Evolutionary conservation across 192 early-diverging fungal genomes (phyloP).

Genomic region (Dispira simplex): DNA sequence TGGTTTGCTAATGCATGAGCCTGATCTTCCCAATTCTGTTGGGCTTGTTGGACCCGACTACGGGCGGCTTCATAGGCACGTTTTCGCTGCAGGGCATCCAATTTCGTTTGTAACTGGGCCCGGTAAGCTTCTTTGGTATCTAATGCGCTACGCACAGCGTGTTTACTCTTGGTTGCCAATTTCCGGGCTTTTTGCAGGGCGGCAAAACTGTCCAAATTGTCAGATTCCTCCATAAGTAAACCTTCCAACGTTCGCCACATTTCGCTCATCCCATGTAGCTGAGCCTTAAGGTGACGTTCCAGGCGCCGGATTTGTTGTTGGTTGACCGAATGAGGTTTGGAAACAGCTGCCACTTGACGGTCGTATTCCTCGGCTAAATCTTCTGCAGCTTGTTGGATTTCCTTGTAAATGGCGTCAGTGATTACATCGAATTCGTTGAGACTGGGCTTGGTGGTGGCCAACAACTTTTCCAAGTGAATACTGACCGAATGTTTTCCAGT

Average conservation of each 20-base stretch:
- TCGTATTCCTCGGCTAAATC: neutral
- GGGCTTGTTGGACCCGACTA: too few species aligned
- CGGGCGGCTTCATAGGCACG: too few species aligned
- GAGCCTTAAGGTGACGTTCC: neutral
- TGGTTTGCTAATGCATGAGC: too few species aligned
- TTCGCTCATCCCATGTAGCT: slow-evolving; percentile 5
- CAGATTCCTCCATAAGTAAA: slow-evolving; percentile 6
- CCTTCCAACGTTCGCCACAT: slow-evolving; percentile 7
- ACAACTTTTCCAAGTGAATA: neutral
- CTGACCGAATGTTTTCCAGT: too few species aligned
- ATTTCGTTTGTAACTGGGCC: too few species aligned
- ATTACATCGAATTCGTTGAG: slow-evolving; percentile 9
- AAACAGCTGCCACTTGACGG: neutral
- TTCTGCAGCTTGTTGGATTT: neutral
- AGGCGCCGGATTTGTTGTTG: neutral
- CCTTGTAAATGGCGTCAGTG: neutral
- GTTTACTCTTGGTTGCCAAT: too few species aligned
- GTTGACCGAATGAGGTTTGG: neutral
- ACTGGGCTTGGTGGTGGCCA: slow-evolving; percentile 10
- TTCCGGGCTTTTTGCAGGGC: too few species aligned
- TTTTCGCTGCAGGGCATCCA: too few species aligned
- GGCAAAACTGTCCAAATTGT: neutral
- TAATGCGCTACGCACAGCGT: too few species aligned
- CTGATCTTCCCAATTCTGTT: too few species aligned
- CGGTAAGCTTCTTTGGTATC: too few species aligned